Evolutionary conservation across 2,329 filamentous ascomycete genomes (phyloP).

Genomic region (Alternaria solani): DNA sequence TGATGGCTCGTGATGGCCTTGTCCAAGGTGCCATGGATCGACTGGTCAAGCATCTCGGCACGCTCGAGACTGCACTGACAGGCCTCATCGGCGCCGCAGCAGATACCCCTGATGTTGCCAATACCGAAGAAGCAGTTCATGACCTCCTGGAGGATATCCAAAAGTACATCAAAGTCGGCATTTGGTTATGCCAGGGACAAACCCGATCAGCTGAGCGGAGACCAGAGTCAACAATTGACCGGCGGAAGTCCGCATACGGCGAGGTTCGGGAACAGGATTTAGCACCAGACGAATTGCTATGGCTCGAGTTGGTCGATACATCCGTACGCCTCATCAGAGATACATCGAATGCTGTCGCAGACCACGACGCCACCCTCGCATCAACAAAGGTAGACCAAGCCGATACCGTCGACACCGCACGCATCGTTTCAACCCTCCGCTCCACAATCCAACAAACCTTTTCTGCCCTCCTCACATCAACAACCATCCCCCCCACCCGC

Average conservation of each 20-base stretch:
- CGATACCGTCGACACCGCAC: constrained; percentile 62
- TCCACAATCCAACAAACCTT: constrained; percentile 89
- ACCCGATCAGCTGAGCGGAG: constrained; percentile 64
- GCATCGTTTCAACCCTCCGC: constrained; percentile 73
- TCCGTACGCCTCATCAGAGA: constrained; percentile 64
- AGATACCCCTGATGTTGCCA: constrained; percentile 64
- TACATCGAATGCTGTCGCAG: constrained; percentile 58
- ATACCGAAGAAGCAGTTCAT: constrained; percentile 71
- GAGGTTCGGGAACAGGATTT: constrained; percentile 65
- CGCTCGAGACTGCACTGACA: constrained; percentile 78
- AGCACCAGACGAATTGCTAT: constrained; percentile 68
- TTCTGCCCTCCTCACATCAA: constrained; percentile 80
- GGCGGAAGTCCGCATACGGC: constrained; percentile 43
- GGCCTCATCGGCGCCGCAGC: constrained; percentile 72
- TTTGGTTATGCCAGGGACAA: constrained; percentile 93
- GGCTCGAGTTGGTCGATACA: constrained; percentile 71
- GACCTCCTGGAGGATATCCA: constrained; percentile 80
- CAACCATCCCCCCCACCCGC: constrained; percentile 51
- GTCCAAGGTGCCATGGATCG: constrained; percentile 83
- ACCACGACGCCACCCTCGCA: constrained; percentile 41
- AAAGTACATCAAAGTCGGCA: constrained; percentile 90
- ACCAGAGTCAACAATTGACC: constrained; percentile 50
- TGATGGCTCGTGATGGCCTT: constrained; percentile 89
- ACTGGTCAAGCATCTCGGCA: constrained; percentile 80
- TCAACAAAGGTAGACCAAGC: constrained; percentile 25